Base-by-base conservation (phyloP, 1,284 basidiomycete genomes). In the Cystobasidiaceae sp. region DNA sequence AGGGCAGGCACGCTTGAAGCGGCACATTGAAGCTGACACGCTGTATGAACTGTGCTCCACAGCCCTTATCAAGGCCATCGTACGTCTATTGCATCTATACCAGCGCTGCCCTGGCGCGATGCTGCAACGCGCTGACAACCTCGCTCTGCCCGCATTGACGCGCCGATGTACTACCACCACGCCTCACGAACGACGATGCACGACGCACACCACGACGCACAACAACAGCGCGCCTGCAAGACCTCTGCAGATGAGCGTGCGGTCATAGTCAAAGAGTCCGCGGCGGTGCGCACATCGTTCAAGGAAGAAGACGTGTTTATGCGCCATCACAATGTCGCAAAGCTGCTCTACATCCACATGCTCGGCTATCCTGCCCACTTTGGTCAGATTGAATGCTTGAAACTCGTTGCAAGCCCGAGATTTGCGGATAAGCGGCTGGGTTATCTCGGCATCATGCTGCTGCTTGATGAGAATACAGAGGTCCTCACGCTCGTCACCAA, bases 301-400 rank as follows among this genome's bases (percentile, higher is more conserved):
- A 88, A 94, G 71, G 93, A 97, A 76, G 96, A 98, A 77, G 79
- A 79, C 52, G 44, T 21, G 23, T 66, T 74, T 34, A 52, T 62
- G 25, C 56, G 64, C 23, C 63, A 70, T 48, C 66, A 67, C 28
- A 69, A 70, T 58, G 62, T 71, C 41, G 67, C 48, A 28, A 67
- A 46, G 78, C 84, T 98, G 23, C 86, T 99, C 69, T 98, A 99
- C 81, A 98, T 99, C 77, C 93, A 98, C 78, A 98, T 99, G 96
- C 87, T 99, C 25, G 96, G 96, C 65, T 97, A 96, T 66, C 93
- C 94, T 3, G 96, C 96, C 30, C 96, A 99, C 78, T 99, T 97
- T 75, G 96, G 96, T 54, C 96, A 99, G 82, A 97, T 99, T 77
- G 96, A 98, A 81, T 99, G 96, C 79, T 82, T 99, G 71, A 98